Evolutionary conservation across 2,329 filamentous ascomycete genomes (phyloP).

Genomic region (Amauroascus niger): DNA sequence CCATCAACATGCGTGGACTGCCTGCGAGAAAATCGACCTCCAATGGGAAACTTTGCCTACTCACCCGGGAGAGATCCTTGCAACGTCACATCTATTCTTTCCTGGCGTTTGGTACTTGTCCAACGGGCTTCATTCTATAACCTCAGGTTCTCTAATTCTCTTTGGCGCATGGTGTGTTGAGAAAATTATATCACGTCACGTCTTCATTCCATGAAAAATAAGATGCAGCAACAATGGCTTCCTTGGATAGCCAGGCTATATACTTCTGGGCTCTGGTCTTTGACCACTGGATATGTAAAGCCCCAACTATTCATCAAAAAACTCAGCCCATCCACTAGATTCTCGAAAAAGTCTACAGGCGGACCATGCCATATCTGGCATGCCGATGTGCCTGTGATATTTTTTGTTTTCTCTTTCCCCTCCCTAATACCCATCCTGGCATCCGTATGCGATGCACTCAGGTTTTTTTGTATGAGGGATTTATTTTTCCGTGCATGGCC

Average conservation of each 20-base stretch:
- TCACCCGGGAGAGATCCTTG: slow-evolving; percentile 9
- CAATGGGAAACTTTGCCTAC: not conserved
- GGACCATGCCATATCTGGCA: not conserved
- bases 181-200: too few relatives aligned
- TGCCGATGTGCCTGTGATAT: not conserved
- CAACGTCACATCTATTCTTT: not conserved
- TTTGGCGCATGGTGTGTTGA: too few relatives aligned
- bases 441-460: slow-evolving; percentile 4
- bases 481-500: slow-evolving; percentile 5
- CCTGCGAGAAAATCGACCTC: too few relatives aligned
- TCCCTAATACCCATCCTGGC: slow-evolving; percentile 2
- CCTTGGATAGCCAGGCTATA: not conserved
- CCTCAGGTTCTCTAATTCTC: too few relatives aligned
- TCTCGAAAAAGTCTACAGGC: not conserved
- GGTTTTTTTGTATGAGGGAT: slow-evolving; percentile 6
- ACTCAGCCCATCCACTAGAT: not conserved
- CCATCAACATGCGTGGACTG: too few relatives aligned
- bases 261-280: not conserved
- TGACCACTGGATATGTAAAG: not conserved
- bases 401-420: not conserved
- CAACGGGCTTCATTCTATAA: not conserved
- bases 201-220: too few relatives aligned
- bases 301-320: not conserved
- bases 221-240: too few relatives aligned
- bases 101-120: not conserved